A percentile compares a stretch with the other conserved stretches of the same genome.
These are phyloP conservation scores for Cutaneotrichosporon daszewskae DNA, from an alignment of 1,284 basidiomycete species.

Conservation along the genomic window DNA sequence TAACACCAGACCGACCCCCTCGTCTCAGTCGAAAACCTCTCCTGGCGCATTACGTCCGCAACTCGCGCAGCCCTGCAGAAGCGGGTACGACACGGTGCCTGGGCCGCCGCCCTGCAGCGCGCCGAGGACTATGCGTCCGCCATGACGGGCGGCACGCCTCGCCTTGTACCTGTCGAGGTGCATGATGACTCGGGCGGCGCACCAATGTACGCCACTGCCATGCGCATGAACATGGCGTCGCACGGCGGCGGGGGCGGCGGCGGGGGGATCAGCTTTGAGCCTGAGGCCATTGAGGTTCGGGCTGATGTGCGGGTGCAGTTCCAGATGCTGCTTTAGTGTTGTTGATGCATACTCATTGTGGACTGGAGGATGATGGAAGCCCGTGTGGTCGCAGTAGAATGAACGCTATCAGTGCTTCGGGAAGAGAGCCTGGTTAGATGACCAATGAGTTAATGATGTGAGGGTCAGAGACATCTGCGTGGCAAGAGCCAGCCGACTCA, in stretches of 20 bases:
- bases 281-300: conserved; percentile 6
- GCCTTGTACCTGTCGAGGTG: neutral
- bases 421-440: too few species aligned
- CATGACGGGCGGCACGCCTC: neutral
- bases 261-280: conserved; percentile 5
- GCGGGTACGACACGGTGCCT: neutral
- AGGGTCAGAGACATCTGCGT: too few species aligned
- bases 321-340: neutral
- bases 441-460: too few species aligned
- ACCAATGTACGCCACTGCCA: neutral
- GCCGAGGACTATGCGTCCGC: neutral
- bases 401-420: too few species aligned
- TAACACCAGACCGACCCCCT: neutral
- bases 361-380: too few species aligned
- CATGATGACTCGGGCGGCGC: neutral
- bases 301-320: conserved; percentile 1
- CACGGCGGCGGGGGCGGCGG: neutral
- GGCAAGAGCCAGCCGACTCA: too few species aligned
- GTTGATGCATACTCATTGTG: too few species aligned
- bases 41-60: neutral
- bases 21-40: neutral
- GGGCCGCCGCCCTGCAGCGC: neutral
- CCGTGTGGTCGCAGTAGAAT: too few species aligned
- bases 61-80: neutral
- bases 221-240: neutral